A percentile compares a stretch with the other conserved stretches of the same genome.
Evolutionary conservation across 441 rosid genomes (phyloP).

Genomic region (Aquilaria agallochum): DNA sequence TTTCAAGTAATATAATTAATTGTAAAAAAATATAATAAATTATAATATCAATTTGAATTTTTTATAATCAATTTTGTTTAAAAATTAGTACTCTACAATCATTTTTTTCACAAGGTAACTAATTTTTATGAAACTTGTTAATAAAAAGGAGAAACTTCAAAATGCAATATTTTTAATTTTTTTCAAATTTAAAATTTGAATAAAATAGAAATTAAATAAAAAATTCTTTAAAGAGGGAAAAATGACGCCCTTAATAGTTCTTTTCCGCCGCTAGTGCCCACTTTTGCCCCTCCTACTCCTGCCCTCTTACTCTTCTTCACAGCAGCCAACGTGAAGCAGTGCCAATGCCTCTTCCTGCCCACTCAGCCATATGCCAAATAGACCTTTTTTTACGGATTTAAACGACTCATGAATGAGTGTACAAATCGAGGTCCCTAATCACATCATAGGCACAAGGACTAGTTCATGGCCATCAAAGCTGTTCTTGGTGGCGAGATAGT

Average conservation of each 20-base stretch:
- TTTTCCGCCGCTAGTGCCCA: constrained; percentile 44
- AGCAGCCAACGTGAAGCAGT: constrained; percentile 30
- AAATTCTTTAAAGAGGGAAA: too few species aligned
- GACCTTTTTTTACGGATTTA: constrained; percentile 32
- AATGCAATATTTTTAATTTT: too few species aligned
- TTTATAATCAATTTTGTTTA: too few species aligned
- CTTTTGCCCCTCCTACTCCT: constrained; percentile 25
- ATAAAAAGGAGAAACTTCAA: too few species aligned
- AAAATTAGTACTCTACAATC: too few species aligned
- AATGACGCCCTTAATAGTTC: constrained; percentile 29
- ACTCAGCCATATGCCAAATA: constrained; percentile 26
- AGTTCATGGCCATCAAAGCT: neutral
- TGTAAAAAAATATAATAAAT: too few species aligned
- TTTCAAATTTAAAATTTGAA: too few species aligned
- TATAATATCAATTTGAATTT: too few species aligned
- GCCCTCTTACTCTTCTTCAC: constrained; percentile 14
- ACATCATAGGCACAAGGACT: constrained; percentile 23
- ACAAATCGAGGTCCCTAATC: constrained; percentile 36
- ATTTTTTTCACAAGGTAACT: too few species aligned
- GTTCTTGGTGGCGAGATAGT: constrained; percentile 46
- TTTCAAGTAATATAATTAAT: too few species aligned
- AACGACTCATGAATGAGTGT: constrained; percentile 28
- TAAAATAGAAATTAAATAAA: too few species aligned
- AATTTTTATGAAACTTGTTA: too few species aligned
- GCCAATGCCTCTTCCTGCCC: constrained; percentile 48